Base-by-base conservation (phyloP, 306 rosid species). In the Pachyrhizus erosus region DNA sequence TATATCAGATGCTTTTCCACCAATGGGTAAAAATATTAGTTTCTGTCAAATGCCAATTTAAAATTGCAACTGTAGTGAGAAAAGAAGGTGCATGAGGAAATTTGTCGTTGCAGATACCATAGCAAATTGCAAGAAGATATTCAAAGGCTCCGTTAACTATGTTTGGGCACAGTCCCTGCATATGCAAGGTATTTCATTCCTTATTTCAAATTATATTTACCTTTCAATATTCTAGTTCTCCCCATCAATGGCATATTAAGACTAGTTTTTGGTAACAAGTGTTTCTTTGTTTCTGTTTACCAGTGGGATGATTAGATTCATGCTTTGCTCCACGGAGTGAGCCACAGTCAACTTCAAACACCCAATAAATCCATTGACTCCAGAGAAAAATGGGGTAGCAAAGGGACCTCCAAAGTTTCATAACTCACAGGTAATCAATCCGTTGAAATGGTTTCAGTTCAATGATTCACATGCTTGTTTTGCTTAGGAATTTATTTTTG, bases 1-100 rank as follows among this genome's bases (percentile, higher is more conserved):
- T 21, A 86, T 86, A 68, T 31, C 78, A 39, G 91, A 88, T 81
- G 89, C 89, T 52, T 88, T 86, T 72, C 65, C 15, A 5, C 58
- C 55, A 40, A 88, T 84, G 79, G 91, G 86, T 86, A 84, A 51
- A 70, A 43, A n/a, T 5, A 2, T 4, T 57, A 33, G 0, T 21
- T 42, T 43, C n/a, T 24, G 31, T 21, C 20, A 3, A 72, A n/a
- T 46, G 9, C 9, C 7, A 57, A 34, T 24, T 48, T 49, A 10
- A 15, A 42, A 2, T 58, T 31, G 21, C 1, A 14, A 1, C 45
- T 67, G 21, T 34, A 65, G 49, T 51, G 55, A 73, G 57, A 48
- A 1, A 68, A 69, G 57, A 79, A 52, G 0, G 12, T 66, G 15
- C 9, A 31, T 12, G 0, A 3, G 77, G 7, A 66, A 78, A 24